Evolutionary conservation across 306 rosid genomes (phyloP), one percentile per base, ranked within the genome.

Genomic region (Rosa persica): DNA sequence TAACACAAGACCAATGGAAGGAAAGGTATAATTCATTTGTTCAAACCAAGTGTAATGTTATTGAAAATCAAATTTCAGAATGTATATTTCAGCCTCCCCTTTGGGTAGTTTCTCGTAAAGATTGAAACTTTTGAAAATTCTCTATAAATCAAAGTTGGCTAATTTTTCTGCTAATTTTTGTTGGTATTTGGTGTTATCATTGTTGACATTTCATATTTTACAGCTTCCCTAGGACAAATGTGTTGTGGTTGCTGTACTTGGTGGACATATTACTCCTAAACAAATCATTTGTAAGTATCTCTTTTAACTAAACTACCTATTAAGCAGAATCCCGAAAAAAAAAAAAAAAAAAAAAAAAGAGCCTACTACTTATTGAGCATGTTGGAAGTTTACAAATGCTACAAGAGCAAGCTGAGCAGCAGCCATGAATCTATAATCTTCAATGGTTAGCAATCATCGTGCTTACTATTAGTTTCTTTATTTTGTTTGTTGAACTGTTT

Each of bases 1-100:
- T 89, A 62, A 91, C 98, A 51, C 92, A 86, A 68, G 99, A 93
- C 82, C 86, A 88, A 70, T 95, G 99, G 99, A 96, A 91, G 83
- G 97, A 89, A 88, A 93, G 96, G 99, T 95, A 86, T 52, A 65
- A 9, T 73, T 43, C 62, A 66, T n/a, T 65, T 43, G 4, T 48
- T 68, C 40, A 17, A 23, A n/a, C n/a, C n/a, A n/a, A n/a, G n/a
- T n/a, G 43, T 42, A 13, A n/a, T 54, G 34, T 57, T 67, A 3
- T 46, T 76, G 39, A 51, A 67, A 47, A 25, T 25, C 23, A 66
- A 20, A 43, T 13, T 62, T 44, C 27, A 74, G 40, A 10, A 15
- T 23, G 55, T 19, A 34, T 62, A 25, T 4, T 55, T 42, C 25
- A 70, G 23, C 46, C 15, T 42, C 27, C 43, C 5, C 6, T 5